Evolutionary conservation across 805 yeast genomes (phyloP).

Genomic region (Ogataea chonburiensis): DNA sequence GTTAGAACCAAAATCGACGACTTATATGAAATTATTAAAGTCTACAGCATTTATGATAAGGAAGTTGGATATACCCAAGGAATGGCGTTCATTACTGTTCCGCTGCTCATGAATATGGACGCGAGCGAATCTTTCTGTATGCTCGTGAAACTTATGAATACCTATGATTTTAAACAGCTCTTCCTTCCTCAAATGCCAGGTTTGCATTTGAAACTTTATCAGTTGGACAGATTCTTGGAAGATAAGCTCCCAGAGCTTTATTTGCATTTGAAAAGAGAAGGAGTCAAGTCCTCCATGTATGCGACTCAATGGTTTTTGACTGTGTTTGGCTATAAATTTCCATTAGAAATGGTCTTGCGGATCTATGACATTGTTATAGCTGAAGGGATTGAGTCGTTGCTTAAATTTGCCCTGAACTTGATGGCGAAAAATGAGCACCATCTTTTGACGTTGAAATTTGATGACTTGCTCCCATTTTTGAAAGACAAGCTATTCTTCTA

Average conservation of each 20-base stretch:
- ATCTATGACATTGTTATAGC: conserved; percentile 86
- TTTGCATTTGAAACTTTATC: conserved; percentile 76
- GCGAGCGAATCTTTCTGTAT: conserved; percentile 86
- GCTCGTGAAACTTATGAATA: conserved; percentile 78
- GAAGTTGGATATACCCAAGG: conserved; percentile 99
- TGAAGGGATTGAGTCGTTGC: conserved; percentile 85
- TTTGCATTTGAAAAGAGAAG: conserved; percentile 79
- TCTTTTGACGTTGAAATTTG: conserved; percentile 66
- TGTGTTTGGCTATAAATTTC: conserved; percentile 91
- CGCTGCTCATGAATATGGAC: conserved; percentile 73
- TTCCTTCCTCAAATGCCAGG: conserved; percentile 94
- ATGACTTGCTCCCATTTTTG: conserved; percentile 69
- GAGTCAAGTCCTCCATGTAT: conserved; percentile 90
- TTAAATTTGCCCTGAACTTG: conserved; percentile 80
- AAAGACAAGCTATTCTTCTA: conserved; percentile 77
- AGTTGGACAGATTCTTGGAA: conserved; percentile 85
- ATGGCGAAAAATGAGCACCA: conserved; percentile 65
- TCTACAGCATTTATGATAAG: conserved; percentile 80
- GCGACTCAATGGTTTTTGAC: conserved; percentile 98
- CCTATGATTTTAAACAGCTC: conserved; percentile 73
- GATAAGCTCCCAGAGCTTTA: conserved; percentile 69
- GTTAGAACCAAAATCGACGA: conserved; percentile 59
- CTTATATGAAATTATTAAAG: conserved; percentile 72
- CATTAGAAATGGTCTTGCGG: conserved; percentile 80
- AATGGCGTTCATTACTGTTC: conserved; percentile 90